Conservation (phyloP, 108 stramenopile species). For the Nitzschia putrida region DNA sequence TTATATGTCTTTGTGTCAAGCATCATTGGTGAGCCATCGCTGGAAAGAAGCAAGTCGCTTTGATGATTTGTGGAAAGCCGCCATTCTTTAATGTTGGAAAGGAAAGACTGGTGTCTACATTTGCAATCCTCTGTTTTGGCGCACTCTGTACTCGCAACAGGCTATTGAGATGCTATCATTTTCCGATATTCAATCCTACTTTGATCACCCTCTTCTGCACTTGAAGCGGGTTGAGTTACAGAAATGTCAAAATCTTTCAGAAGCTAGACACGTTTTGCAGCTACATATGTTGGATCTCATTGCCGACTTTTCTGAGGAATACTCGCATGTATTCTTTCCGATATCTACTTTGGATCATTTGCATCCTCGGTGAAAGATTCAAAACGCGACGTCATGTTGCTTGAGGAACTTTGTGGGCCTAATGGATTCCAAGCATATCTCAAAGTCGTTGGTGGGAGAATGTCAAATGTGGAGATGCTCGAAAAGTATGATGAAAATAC, state of each 20-base stretch:
- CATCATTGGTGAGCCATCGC: conserved; percentile 27
- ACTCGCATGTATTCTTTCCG: conserved; percentile 18
- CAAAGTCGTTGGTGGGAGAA: conserved; percentile 26
- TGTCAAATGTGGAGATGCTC: conserved; percentile 11
- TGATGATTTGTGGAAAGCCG: conserved; percentile 28
- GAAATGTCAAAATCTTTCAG: conserved; percentile 1
- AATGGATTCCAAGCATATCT: conserved; percentile 37
- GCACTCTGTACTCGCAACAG: conserved; percentile 19
- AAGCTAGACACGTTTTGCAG: conserved; percentile 9
- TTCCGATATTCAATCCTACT: conserved; percentile 15
- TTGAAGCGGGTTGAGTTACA: neutral
- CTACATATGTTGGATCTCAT: conserved; percentile 39
- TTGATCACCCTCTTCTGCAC: conserved; percentile 23
- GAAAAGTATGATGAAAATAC: conserved; percentile 13
- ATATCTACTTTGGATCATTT: conserved; percentile 39
- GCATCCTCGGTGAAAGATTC: conserved; percentile 32
- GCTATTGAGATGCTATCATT: conserved; percentile 7
- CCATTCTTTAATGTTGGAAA: conserved; percentile 14
- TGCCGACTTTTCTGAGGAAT: conserved; percentile 8
- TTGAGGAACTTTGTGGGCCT: conserved; percentile 19
- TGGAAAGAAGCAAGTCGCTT: conserved; percentile 35
- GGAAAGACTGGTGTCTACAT: conserved; percentile 4
- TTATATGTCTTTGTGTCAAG: conserved; percentile 3
- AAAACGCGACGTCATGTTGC: conserved; percentile 17
- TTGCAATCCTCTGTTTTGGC: conserved; percentile 26